A percentile compares a stretch with the other conserved stretches of the same genome.
Conservation (phyloP, 176 grass and related monocot species). For the Bonia amplexicaulis region DNA sequence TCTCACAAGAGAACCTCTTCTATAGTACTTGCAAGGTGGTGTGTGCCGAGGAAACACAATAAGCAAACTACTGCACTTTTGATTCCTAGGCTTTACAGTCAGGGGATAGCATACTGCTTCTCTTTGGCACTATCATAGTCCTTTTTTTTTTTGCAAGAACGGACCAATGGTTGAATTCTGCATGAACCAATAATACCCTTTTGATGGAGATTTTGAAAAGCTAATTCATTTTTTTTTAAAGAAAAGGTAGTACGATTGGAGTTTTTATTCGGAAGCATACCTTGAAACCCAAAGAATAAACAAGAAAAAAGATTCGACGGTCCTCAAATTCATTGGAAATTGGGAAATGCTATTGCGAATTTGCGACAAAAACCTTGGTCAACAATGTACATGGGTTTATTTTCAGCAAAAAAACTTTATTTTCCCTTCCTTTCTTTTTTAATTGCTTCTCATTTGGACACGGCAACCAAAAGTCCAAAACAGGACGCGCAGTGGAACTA, state of each 20-base stretch:
- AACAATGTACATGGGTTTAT: neutral
- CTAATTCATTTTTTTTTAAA: neutral
- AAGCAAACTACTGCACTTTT: neutral
- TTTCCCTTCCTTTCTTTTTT: neutral
- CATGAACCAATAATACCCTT: neutral
- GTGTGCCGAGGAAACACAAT: neutral
- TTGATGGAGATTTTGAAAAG: neutral
- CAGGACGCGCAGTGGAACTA: constrained; percentile 4
- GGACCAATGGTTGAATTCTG: neutral
- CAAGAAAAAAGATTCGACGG: neutral
- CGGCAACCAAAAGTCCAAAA: neutral
- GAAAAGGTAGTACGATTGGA: neutral
- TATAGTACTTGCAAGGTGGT: neutral
- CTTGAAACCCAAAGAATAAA: neutral
- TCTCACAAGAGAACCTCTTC: constrained; percentile 1
- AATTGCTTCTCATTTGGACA: neutral
- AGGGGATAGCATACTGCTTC: neutral
- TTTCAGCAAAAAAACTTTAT: neutral
- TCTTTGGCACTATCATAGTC: neutral
- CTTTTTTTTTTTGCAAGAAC: neutral
- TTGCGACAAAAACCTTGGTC: neutral
- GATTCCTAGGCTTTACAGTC: neutral
- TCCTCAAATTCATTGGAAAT: neutral
- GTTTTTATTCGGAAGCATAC: neutral
- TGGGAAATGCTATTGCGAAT: neutral